Percentiles rank a stretch among this genome's conserved stretches.
These are phyloP conservation scores for Chernovozyma aurita DNA, from an alignment of 1,139 yeast genomes.

Conservation along the genomic window DNA sequence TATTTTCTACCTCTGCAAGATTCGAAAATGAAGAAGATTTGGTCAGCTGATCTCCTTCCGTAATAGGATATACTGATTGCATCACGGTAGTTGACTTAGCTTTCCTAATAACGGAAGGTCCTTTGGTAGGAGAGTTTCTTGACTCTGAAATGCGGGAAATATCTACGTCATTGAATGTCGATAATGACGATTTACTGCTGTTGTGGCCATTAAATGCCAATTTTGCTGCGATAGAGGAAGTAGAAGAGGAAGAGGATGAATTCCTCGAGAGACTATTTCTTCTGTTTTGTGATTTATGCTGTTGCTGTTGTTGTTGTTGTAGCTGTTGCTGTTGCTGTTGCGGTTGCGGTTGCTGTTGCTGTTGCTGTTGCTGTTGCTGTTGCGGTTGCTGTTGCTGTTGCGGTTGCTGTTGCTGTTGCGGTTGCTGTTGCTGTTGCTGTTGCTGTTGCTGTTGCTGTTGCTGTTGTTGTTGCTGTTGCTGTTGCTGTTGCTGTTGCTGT, in stretches of 20 bases:
- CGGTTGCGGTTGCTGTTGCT: no score
- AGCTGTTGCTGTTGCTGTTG: no score
- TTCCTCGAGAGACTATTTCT: constrained; percentile 9
- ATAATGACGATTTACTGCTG: constrained; percentile 17
- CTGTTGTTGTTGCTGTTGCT: no score
- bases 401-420: no score
- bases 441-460: no score
- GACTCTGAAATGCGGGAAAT: neutral
- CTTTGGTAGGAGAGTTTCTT: constrained; percentile 1
- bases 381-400: no score
- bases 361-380: neutral
- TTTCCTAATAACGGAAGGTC: constrained; percentile 6
- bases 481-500: no score
- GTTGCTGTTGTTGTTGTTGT: no score
- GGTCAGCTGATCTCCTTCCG: neutral
- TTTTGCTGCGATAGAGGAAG: constrained; percentile 28
- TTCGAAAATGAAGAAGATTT: constrained; percentile 4
- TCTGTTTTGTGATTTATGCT: neutral
- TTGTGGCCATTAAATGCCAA: constrained; percentile 18
- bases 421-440: no score
- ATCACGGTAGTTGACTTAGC: constrained; percentile 6
- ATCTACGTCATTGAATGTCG: constrained; percentile 5
- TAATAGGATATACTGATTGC: constrained; percentile 1
- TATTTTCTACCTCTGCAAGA: constrained; percentile 1
- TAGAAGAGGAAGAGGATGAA: constrained; percentile 19